phyloP scores from a whole-genome alignment of 768 basidiomycete genomes.

The Astraeus odoratus region DNA sequence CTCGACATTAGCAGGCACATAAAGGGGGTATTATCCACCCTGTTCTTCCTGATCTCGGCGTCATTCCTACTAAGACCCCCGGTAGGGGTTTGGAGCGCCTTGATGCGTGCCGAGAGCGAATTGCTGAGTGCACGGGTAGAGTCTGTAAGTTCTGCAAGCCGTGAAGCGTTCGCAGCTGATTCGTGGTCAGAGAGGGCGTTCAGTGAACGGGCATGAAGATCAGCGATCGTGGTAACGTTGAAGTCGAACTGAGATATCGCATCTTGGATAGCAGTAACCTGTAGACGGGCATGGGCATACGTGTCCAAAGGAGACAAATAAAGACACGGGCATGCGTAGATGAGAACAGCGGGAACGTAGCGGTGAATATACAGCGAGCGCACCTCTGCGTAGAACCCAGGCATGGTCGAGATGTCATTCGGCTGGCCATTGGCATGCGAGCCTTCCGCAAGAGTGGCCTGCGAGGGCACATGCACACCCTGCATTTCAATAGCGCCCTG shows the following conservation, averaged over 20 bases:
- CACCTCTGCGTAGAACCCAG: slow-evolving; percentile 30
- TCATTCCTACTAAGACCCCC: slow-evolving; percentile 30
- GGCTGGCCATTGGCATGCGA: slow-evolving; percentile 3
- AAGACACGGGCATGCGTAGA: no score
- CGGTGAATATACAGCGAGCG: no score
- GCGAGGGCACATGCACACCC: slow-evolving; percentile 6
- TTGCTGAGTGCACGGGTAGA: slow-evolving; percentile 57
- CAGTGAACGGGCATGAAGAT: slow-evolving; percentile 44
- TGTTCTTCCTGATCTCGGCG: slow-evolving; percentile 38
- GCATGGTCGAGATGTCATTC: slow-evolving; percentile 21
- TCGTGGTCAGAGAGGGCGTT: slow-evolving; percentile 43
- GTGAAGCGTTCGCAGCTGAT: slow-evolving; percentile 32
- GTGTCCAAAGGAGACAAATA: no score
- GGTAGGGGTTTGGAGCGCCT: slow-evolving; percentile 42
- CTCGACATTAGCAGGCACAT: neutral
- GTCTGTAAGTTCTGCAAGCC: slow-evolving; percentile 51
- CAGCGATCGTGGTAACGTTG: slow-evolving; percentile 39
- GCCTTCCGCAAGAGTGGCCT: slow-evolving; percentile 3
- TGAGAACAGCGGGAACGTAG: neutral
- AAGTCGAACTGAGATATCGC: slow-evolving; percentile 36
- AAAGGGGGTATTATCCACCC: no score
- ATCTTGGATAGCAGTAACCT: slow-evolving; percentile 48
- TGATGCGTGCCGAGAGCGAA: slow-evolving; percentile 52
- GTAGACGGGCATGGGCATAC: neutral
- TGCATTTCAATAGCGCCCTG: slow-evolving; percentile 24